Percentiles rank a stretch among this genome's conserved stretches.
These are phyloP conservation scores for Allium sativum DNA, from an alignment of 106 monocot genomes.

Conservation along the genomic window DNA sequence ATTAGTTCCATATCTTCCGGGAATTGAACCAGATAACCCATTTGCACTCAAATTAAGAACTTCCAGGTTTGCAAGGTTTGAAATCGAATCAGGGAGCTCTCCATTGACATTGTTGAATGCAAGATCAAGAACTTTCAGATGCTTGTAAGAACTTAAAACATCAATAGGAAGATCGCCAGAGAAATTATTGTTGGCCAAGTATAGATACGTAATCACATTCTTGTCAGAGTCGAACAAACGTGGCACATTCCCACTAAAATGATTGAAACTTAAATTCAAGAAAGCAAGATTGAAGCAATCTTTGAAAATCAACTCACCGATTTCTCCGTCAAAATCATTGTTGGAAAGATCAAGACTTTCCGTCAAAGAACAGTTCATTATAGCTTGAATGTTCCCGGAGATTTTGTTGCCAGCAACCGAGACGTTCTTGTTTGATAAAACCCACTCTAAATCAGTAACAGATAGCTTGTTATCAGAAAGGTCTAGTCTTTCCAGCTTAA, in stretches of 20 bases:
- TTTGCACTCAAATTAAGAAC: constrained; percentile 61
- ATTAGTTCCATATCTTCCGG: constrained; percentile 14
- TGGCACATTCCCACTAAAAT: constrained; percentile 41
- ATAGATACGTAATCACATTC: constrained; percentile 24
- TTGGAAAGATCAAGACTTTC: constrained; percentile 43
- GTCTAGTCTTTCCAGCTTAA: constrained; percentile 36
- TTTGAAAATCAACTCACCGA: constrained; percentile 19
- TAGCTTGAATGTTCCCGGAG: constrained; percentile 33
- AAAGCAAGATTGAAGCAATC: constrained; percentile 19
- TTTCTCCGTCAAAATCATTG: constrained; percentile 27
- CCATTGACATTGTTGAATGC: constrained; percentile 45
- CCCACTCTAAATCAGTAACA: constrained; percentile 30
- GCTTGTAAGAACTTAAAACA: constrained; percentile 10
- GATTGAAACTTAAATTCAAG: constrained; percentile 49
- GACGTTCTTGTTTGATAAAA: constrained; percentile 11
- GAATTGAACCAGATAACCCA: constrained; percentile 37
- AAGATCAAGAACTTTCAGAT: constrained; percentile 24
- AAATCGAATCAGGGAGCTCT: constrained; percentile 15
- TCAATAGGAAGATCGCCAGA: constrained; percentile 42
- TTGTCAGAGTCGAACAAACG: constrained; percentile 23
- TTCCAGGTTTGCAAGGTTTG: constrained; percentile 22
- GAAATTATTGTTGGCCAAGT: constrained; percentile 57
- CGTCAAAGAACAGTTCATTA: constrained; percentile 29
- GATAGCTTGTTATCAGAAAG: constrained; percentile 52
- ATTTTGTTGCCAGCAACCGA: constrained; percentile 43